Evolutionary conservation across 2,329 filamentous ascomycete species (phyloP).

Genomic region (Simplicillium sp.): DNA sequence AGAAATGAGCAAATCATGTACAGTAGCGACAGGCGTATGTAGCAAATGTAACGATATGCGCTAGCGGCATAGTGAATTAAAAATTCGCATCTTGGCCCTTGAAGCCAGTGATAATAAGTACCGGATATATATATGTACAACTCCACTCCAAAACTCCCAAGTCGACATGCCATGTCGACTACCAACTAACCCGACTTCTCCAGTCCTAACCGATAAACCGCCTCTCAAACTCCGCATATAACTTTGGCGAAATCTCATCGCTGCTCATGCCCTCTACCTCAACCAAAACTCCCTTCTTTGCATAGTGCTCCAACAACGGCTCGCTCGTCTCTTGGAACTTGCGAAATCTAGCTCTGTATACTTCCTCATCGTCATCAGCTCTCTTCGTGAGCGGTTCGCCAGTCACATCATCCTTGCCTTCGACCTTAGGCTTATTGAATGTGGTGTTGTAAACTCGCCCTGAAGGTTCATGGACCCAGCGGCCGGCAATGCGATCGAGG

Average conservation of each 20-base stretch:
- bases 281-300: constrained; percentile 72
- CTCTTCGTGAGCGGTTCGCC: constrained; percentile 78
- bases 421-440: constrained; percentile 76
- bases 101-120: too few species aligned
- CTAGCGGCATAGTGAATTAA: too few species aligned
- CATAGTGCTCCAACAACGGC: constrained; percentile 82
- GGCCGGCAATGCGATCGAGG: constrained; percentile 77
- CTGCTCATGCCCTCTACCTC: constrained; percentile 82
- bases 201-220: constrained; percentile 41
- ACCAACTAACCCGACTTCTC: too few species aligned
- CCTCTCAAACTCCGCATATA: constrained; percentile 72
- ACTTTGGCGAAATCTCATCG: constrained; percentile 89
- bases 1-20: too few species aligned
- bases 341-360: constrained; percentile 70
- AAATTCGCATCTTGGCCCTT: too few species aligned
- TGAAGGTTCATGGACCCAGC: constrained; percentile 88
- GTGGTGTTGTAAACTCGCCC: constrained; percentile 92
- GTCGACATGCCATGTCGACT: too few species aligned
- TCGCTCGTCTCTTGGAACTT: constrained; percentile 84
- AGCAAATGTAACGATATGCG: too few species aligned
- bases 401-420: constrained; percentile 80
- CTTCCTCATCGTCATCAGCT: constrained; percentile 76
- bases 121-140: too few species aligned
- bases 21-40: too few species aligned
- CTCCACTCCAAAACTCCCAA: too few species aligned